These are phyloP conservation scores for Phylloporus scabripes DNA, from an alignment of 768 basidiomycete genomes.

Conservation along the genomic window DNA sequence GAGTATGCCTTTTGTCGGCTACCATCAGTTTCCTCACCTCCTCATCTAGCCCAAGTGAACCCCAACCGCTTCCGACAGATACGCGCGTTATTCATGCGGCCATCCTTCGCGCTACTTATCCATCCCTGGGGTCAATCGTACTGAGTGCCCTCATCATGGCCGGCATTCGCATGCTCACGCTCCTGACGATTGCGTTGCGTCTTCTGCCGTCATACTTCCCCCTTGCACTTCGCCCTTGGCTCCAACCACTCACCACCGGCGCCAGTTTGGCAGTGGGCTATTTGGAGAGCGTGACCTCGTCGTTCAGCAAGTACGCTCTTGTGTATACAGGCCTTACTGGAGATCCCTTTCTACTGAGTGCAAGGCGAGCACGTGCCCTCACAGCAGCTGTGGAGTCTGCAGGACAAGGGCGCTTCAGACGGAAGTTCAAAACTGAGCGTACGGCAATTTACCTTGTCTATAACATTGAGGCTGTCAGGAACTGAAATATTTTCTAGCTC, in stretches of 20 bases:
- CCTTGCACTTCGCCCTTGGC: conserved; percentile 37
- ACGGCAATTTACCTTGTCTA: conserved; percentile 20
- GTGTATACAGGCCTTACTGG: conserved; percentile 75
- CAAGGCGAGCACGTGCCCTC: conserved; percentile 50
- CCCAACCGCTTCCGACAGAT: conserved; percentile 44
- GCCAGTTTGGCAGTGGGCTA: conserved; percentile 38
- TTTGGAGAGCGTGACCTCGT: conserved; percentile 42
- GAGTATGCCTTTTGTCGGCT: conserved; percentile 16
- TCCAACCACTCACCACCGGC: conserved; percentile 36
- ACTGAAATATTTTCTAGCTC: conserved; percentile 34
- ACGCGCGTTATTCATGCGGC: conserved; percentile 76
- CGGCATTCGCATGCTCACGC: conserved; percentile 51
- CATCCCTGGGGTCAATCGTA: conserved; percentile 75
- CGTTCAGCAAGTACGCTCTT: conserved; percentile 59
- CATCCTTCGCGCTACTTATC: conserved; percentile 70
- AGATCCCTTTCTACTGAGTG: conserved; percentile 58
- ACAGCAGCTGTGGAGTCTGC: conserved; percentile 51
- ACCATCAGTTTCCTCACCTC: conserved; percentile 1
- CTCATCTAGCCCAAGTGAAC: conserved; percentile 18
- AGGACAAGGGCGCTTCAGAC: conserved; percentile 35
- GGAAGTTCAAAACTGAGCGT: conserved; percentile 57
- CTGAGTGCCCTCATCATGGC: conserved; percentile 76
- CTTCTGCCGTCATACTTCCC: conserved; percentile 50
- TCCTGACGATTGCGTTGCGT: conserved; percentile 47
- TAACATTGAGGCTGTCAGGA: neutral